Base-by-base conservation (phyloP, 202 grass and related monocot species). In the Saccharum hybrid region DNA sequence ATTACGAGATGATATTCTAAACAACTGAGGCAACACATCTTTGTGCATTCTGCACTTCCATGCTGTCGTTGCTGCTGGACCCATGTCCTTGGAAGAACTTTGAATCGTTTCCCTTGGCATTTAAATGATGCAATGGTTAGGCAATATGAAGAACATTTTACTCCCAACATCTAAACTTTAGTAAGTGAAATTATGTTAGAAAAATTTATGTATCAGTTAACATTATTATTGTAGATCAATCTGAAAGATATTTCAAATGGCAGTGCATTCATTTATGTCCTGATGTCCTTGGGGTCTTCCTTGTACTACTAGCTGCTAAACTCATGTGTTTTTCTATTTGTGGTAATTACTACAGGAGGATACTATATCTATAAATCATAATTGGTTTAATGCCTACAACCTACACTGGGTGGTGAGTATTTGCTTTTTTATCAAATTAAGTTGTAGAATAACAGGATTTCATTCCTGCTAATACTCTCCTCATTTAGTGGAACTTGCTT, bases 341-440 rank as follows among this genome's bases (percentile, higher is more conserved):
- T 64, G 42, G 23, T 52, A 63, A 80, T 81, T 88, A 16, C 66
- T 39, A 39, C 78, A 98, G 96, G 96, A 95, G 75, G 96, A 98
- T 73, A 90, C 95, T 48, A 90, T 94, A 88, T 98, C 95, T 69
- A 98, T 98, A 90, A 98, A 98, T 76, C 96, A 95, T 70, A 98
- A 98, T 77, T 98, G 92, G 96, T 98, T 93, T 77, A 98, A 98
- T 87, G 87, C 83, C 41, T 91, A 93, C 82, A 98, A 95, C 78
- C 96, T 98, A 87, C 87, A 88, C 0, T 98, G 91, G 87, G 87
- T 93, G 91, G 96, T 95, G 56, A 92, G 96, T 68, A 61, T 37
- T 66, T 72, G 42, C 28, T 21, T 68, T 87, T 83, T 62, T 76
- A 64, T 75, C 60, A 23, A 78, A 36, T 72, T 54, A 42, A 81